Evolutionary conservation across 495 filamentous ascomycete genomes (phyloP), one percentile per base, ranked within the genome.

Genomic region (Penicillium salamii): DNA sequence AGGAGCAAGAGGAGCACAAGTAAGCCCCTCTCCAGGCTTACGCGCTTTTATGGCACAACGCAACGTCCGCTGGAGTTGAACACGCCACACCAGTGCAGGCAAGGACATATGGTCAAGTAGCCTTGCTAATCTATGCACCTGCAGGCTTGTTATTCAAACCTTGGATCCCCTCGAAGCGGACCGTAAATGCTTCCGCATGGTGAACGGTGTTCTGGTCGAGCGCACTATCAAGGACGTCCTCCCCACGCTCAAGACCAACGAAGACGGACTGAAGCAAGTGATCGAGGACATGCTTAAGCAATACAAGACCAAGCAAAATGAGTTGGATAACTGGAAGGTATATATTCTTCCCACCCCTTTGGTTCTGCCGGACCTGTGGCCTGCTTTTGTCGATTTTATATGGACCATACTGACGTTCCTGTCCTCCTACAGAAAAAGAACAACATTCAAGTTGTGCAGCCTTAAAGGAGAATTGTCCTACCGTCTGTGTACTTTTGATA

Each of bases 321-420:
- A 98, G 64, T 82, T 98, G 77, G 93, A 98, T 64, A 91, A 83
- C 68, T 98, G 93, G 93, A 98, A 98, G 89, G 93, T 95, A 72
- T 33, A 83, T 60, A 8, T 1, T n/a, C 32, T 21, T 6, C n/a
- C 8, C 37, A 18, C n/a, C 38, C 15, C 7, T 46, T 24, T 12
- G 21, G 9, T 3, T 1, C 13, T 15, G 7, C 19, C 24, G 3
- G 3, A 39, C 34, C 32, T 35, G 14, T 13, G 32, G 14, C 9
- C 11, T 28, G 14, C 32, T 7, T 12, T 5, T 3, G 5, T 18
- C 13, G 31, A 23, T 7, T 31, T 35, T 11, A 23, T 17, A 23
- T 13, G 18, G 21, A 15, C 24, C 24, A 37, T 42, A 15, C 29
- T 56, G 23, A 44, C 20, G 26, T 20, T 51, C 15, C 8, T 40